Base-by-base conservation (phyloP, 1,139 yeast species). In the Arxiozyma slooffiae region DNA sequence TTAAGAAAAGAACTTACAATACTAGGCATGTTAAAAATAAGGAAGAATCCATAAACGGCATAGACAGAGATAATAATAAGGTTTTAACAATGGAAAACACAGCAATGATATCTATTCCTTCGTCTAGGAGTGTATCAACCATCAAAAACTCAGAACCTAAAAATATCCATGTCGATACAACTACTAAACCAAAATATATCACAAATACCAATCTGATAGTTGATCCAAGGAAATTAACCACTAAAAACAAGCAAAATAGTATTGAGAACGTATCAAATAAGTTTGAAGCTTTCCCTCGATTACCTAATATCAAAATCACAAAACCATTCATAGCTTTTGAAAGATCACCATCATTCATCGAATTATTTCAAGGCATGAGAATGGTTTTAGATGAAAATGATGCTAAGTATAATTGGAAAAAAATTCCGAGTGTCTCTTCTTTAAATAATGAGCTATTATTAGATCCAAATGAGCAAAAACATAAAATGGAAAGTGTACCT, bases 351-450 rank as follows among this genome's bases (percentile, higher is more conserved):
- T 64, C 68, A 4, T 62, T 59, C 43, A 51, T 58, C 17, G 66
- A 64, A 47, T 48, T 64, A 24, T 64, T 62, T 48, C 56, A 60
- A 39, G 64, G 58, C 34, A 64, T 64, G 68, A 52, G 64, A 38
- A 38, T 58, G 18, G 64, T 64, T n/a, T 48, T 63, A 20, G 67
- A 63, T 53, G 62, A 60, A 8, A 50, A 54, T 38, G 68, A 64
- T 50, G 67, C 65, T 6, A 53, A 52, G 18, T 62, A 60, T 38
- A 64, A 63, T 47, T 64, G 68, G 68, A 58, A 53, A 46, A 57
- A 63, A 16, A 49, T 63, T 23, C 55, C 64, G 4, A 60, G 61
- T 38, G 61, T 60, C 14, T 48, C 49, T 9, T 58, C 64, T 5
- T 48, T 58, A 34, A 54, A 52, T 41, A 55, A 55, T 8, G 47